Evolutionary conservation across 352 stramenopile genomes (phyloP), one percentile per base, ranked within the genome.

Genomic region (Phytopythium cucurbitacearum): DNA sequence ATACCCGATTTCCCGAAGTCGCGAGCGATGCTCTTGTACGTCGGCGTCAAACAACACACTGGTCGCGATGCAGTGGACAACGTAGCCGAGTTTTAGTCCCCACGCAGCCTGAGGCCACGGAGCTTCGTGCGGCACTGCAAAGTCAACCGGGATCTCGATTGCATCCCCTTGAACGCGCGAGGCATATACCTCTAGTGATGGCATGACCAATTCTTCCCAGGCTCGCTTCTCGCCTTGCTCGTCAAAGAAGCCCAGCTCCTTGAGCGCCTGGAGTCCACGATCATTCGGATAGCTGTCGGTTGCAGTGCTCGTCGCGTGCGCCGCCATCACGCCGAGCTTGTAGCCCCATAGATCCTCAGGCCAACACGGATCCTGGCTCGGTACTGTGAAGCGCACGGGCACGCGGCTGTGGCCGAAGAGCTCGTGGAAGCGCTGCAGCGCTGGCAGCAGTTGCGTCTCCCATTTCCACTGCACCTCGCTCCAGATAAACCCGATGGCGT

Each of bases 381-480:
- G 91, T 1, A 98, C 86, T 12, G 87, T 80, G 68, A 97, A 98
- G 16, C 83, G 80, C 48, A 92, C 76, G 28, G 92, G 87, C 5
- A 98, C 88, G 36, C 89, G 63, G 47, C 91, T 79, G 65, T 98
- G 87, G 21, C 87, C 89, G 49, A 91, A 88, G 16, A 95, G 48
- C 43, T 83, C 51, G 45, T 81, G 76, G 73, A 96, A 98, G 1
- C 51, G 67, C 32, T 78, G 42, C 36, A 98, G 71, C 9, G 85
- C 87, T 40, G 69, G 69, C 32, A 91, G 46, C 43, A 88, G 67
- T 51, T 84, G 64, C 53, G 73, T 65, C 38, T 82, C 62, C 67
- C 75, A 80, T 56, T 88, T 89, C 69, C 72, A 88, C 46, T 91
- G 62, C n/a, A 65, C 56, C 54, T 85, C 69, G 51, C 64, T 89